Evolutionary conservation across 225 moss, liverwort and hornwort species (phyloP), one percentile per base, ranked within the genome.

Genomic region (Sphagnum tenellum): DNA sequence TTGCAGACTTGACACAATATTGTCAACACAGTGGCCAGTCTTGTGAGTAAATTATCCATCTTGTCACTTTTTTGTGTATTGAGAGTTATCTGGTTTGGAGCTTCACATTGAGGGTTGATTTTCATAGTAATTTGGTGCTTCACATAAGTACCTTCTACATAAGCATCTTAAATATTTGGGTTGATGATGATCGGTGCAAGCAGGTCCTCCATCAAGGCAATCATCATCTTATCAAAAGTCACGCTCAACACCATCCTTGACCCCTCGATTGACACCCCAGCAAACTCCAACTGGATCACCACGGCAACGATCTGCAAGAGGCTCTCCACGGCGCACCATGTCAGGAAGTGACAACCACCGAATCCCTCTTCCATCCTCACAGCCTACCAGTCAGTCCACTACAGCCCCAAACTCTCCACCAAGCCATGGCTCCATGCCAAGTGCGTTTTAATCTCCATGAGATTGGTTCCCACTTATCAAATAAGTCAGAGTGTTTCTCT

Each of bases 331-430:
- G 46, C 87, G 91, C 29, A 29, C 29, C 67, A 67, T 75, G 53
- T 67, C 88, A 63, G 74, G 58, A 45, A 78, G 80, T 61, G 72
- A 86, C 6, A 65, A 77, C 55, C 76, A 76, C 47, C 83, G 74
- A 74, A 75, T 89, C 14, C 73, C 84, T 44, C 79, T 95, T 12
- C 88, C 84, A 4, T 88, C 89, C 3, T 91, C 94, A 3, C 73
- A 84, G 56, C 82, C 94, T 45, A 83, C 73, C 8, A 95, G 94
- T 63, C 85, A 91, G 57, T 79, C 89, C 9, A 88, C 88, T 5
- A 95, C 94, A 7, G 94, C 94, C 57, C 94, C 94, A 8, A 95
- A 95, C 76, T 95, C 91, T 50, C 94, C 91, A 10, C 89, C 94
- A 45, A 88, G 76, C 68, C 86, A 73, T 7, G 82, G 87, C 68